Percentiles rank a stretch among this genome's conserved stretches.
These are phyloP conservation scores for Isabelozyma pseudorhagii DNA, from an alignment of 805 yeast genomes.

Conservation along the genomic window DNA sequence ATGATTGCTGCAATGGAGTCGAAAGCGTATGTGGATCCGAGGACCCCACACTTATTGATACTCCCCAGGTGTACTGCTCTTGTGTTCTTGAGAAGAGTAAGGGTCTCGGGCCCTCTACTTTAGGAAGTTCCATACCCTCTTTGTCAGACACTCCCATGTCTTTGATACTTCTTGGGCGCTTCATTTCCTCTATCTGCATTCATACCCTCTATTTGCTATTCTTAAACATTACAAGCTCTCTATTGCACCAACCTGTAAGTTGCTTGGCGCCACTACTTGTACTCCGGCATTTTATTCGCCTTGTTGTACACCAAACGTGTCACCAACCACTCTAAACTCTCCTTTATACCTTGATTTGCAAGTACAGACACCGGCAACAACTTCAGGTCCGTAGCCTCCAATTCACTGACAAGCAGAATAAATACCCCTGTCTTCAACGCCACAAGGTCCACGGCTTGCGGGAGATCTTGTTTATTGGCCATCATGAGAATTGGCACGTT, in stretches of 20 bases:
- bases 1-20: too few relatives aligned
- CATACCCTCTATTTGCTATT: too few relatives aligned
- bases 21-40: too few relatives aligned
- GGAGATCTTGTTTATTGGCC: conserved; percentile 88
- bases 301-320: conserved; percentile 69
- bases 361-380: conserved; percentile 88
- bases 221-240: too few relatives aligned
- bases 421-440: conserved; percentile 76
- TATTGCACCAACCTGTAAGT: not conserved
- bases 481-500: conserved; percentile 89
- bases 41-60: too few relatives aligned
- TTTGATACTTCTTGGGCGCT: too few relatives aligned
- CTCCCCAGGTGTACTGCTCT: too few relatives aligned
- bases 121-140: too few relatives aligned
- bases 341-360: conserved; percentile 78
- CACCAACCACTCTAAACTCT: conserved; percentile 86
- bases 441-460: conserved; percentile 44
- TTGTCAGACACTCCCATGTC: too few relatives aligned
- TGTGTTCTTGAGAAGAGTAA: too few relatives aligned
- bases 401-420: conserved; percentile 74
- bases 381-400: conserved; percentile 88
- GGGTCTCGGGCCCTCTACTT: too few relatives aligned
- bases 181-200: too few relatives aligned
- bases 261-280: conserved; percentile 18
- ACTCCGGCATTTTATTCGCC: conserved; percentile 56